These are phyloP conservation scores for Pseudogymnoascus sp. DNA, from an alignment of 2,329 filamentous ascomycete species.

Conservation along the genomic window DNA sequence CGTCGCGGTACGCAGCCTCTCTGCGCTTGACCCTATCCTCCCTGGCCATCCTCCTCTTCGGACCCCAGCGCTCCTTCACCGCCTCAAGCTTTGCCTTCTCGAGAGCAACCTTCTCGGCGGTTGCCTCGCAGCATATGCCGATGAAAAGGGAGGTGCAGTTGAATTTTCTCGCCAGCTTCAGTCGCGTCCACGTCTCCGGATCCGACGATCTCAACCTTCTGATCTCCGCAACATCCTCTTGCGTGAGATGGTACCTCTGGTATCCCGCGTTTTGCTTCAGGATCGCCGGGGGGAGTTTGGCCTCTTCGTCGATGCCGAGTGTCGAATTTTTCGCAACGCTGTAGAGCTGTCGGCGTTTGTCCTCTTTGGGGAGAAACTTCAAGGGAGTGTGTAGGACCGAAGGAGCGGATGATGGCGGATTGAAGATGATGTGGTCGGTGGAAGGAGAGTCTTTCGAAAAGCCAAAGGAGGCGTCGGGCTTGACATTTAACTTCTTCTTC, in stretches of 20 bases:
- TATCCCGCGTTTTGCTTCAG: constrained; percentile 17
- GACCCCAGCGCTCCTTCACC: constrained; percentile 51
- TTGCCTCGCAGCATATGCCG: constrained; percentile 48
- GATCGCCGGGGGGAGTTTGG: constrained; percentile 24
- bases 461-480: constrained; percentile 55
- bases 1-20: constrained; percentile 16
- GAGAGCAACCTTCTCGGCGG: constrained; percentile 41
- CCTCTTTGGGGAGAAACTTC: constrained; percentile 53
- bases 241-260: constrained; percentile 43
- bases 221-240: constrained; percentile 54
- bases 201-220: constrained; percentile 47
- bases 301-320: constrained; percentile 13
- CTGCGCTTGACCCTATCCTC: constrained; percentile 50
- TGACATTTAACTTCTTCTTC: constrained; percentile 40
- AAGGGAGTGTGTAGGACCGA: constrained; percentile 61
- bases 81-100: constrained; percentile 41
- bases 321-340: constrained; percentile 19
- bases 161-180: constrained; percentile 47
- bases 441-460: constrained; percentile 27
- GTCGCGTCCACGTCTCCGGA: constrained; percentile 49
- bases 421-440: constrained; percentile 47
- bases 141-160: constrained; percentile 51
- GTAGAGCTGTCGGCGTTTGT: constrained; percentile 27
- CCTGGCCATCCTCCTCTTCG: constrained; percentile 46
- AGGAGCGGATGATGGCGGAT: constrained; percentile 47